Conservation (phyloP, 169 alveolate species). For the Plasmodium coatneyi region DNA sequence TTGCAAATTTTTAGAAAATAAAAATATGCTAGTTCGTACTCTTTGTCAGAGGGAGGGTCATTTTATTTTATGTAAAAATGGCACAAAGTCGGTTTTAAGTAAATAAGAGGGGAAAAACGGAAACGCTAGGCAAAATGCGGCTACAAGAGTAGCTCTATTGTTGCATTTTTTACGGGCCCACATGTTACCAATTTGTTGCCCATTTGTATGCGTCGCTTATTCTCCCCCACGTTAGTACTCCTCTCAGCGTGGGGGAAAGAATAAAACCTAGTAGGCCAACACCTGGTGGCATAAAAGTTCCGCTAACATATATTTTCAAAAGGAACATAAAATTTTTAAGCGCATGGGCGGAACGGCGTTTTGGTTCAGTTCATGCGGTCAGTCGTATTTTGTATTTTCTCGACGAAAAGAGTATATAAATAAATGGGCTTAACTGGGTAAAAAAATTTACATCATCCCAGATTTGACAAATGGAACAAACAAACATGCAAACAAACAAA, state of each 20-base stretch:
- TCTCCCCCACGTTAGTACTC: neutral
- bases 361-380: neutral
- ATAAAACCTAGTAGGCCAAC: neutral
- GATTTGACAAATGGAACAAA: conserved; percentile 5
- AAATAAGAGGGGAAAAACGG: neutral
- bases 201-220: neutral
- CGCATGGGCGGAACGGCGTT: neutral
- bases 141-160: neutral
- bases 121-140: neutral
- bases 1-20: neutral
- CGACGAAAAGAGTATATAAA: neutral
- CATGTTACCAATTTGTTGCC: neutral
- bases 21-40: neutral
- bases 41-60: neutral
- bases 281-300: neutral
- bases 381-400: neutral
- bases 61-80: neutral
- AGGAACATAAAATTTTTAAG: neutral
- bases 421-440: neutral
- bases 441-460: neutral
- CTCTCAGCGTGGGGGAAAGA: neutral
- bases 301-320: neutral
- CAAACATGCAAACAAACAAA: neutral
- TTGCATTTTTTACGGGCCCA: neutral
- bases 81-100: neutral